A percentile compares a stretch with the other conserved stretches of the same genome.
phyloP scores from a whole-genome alignment of 441 rosid genomes.

The Arabidopsis hybrid region DNA sequence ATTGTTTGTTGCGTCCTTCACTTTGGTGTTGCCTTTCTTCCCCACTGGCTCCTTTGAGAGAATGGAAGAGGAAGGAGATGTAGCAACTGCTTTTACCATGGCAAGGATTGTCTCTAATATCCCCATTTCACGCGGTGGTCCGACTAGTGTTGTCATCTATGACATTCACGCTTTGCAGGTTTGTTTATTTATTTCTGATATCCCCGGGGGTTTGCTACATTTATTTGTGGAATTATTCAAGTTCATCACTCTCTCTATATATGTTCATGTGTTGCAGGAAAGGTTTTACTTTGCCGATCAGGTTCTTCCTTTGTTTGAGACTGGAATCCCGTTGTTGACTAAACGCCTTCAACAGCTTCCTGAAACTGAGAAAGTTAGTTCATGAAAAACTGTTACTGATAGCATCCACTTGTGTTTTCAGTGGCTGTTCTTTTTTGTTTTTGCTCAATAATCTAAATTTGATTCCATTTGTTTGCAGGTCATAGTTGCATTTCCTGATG shows the following conservation, averaged over 20 bases:
- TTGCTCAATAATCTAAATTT: slow-evolving; percentile 2
- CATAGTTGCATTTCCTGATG: slow-evolving; percentile 96
- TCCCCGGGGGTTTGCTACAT: background rate
- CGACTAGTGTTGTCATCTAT: slow-evolving; percentile 92
- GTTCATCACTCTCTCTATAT: background rate
- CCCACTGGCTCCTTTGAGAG: slow-evolving; percentile 98
- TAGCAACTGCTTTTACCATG: slow-evolving; percentile 98
- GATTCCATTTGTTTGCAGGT: slow-evolving; percentile 53
- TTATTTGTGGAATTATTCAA: background rate
- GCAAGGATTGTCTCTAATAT: slow-evolving; percentile 94
- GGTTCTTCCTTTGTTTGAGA: slow-evolving; percentile 95
- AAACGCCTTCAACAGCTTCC: slow-evolving; percentile 85
- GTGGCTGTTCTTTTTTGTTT: background rate
- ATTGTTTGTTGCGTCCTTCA: slow-evolving; percentile 90
- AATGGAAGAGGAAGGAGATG: slow-evolving; percentile 99
- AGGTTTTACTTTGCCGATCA: slow-evolving; percentile 96
- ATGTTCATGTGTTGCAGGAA: slow-evolving; percentile 62
- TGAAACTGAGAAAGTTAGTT: slow-evolving; percentile 71
- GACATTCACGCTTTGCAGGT: slow-evolving; percentile 99
- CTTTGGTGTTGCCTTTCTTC: slow-evolving; percentile 93
- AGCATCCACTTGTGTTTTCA: background rate
- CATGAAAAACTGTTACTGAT: background rate
- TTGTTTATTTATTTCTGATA: slow-evolving; percentile 7
- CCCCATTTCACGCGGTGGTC: slow-evolving; percentile 97
- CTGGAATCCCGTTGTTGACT: slow-evolving; percentile 90